phyloP scores from a whole-genome alignment of 192 early-diverging fungal species.

The Umbelopsis sp. region DNA sequence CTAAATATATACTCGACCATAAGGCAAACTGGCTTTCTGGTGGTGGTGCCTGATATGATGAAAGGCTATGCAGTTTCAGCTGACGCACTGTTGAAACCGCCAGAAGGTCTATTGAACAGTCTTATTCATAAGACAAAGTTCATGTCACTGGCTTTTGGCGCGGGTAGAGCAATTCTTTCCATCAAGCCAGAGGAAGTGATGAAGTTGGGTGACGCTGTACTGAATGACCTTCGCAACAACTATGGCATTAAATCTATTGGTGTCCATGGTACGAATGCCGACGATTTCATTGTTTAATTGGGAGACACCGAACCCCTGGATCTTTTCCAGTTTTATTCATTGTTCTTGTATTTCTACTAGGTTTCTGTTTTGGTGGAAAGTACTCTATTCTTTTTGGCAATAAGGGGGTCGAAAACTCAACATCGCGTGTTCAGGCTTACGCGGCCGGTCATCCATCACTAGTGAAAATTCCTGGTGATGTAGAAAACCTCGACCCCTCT shows the following conservation, averaged over 20 bases:
- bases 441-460: constrained; percentile 5
- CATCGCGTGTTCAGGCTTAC: constrained; percentile 1
- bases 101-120: background rate
- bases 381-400: constrained; percentile 1
- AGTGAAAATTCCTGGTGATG: background rate
- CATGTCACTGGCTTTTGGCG: background rate
- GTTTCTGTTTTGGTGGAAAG: constrained; percentile 13
- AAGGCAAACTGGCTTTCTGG: constrained; percentile 7
- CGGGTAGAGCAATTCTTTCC: background rate
- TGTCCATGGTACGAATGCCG: background rate
- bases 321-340: background rate
- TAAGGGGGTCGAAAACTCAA: background rate
- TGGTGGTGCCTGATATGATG: constrained; percentile 7
- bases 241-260: background rate
- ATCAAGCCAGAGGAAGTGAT: background rate
- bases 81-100: background rate
- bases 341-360: background rate
- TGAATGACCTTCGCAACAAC: background rate
- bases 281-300: background rate
- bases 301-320: background rate
- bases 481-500: background rate
- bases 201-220: background rate
- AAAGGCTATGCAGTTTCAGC: constrained; percentile 11
- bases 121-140: background rate
- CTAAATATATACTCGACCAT: no score